Percentiles rank a stretch among this genome's conserved stretches.
Evolutionary conservation across 352 stramenopile genomes (phyloP).

Genomic region (Phytophthora hibernalis): DNA sequence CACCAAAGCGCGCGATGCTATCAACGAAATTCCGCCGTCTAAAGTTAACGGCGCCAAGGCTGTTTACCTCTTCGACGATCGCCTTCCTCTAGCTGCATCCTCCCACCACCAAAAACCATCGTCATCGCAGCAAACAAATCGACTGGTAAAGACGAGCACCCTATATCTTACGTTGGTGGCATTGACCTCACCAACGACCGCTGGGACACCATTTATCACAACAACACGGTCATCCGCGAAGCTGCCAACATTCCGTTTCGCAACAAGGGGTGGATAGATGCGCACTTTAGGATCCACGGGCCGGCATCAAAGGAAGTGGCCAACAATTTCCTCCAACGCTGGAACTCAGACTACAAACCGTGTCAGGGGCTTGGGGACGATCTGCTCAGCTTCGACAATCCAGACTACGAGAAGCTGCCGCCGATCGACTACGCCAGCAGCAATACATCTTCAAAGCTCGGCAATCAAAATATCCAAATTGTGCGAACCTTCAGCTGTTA

Average conservation of each 20-base stretch:
- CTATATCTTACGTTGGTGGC: constrained; percentile 53
- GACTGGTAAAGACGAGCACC: constrained; percentile 3
- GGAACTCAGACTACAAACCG: constrained; percentile 43
- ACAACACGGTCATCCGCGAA: constrained; percentile 43
- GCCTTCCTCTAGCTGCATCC: constrained; percentile 30
- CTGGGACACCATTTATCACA: constrained; percentile 61
- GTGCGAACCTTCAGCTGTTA: constrained; percentile 64
- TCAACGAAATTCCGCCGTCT: constrained; percentile 37
- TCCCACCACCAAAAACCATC: constrained; percentile 60
- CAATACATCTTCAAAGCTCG: constrained; percentile 7
- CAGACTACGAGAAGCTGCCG: constrained; percentile 23
- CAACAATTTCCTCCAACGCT: constrained; percentile 55
- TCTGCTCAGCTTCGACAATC: constrained; percentile 50
- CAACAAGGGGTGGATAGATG: constrained; percentile 59
- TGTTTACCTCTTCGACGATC: constrained; percentile 57
- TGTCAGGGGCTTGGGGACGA: constrained; percentile 26
- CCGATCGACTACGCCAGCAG: neutral
- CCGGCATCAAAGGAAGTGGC: constrained; percentile 49
- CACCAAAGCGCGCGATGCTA: constrained; percentile 38
- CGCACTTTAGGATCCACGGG: constrained; percentile 44
- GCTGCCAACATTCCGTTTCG: constrained; percentile 29
- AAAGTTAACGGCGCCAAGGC: constrained; percentile 15
- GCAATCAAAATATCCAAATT: constrained; percentile 55
- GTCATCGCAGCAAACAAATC: constrained; percentile 21
- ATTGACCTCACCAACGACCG: constrained; percentile 57